phyloP scores from a whole-genome alignment of 208 protist species.

The Wallacemonas rigidus region DNA sequence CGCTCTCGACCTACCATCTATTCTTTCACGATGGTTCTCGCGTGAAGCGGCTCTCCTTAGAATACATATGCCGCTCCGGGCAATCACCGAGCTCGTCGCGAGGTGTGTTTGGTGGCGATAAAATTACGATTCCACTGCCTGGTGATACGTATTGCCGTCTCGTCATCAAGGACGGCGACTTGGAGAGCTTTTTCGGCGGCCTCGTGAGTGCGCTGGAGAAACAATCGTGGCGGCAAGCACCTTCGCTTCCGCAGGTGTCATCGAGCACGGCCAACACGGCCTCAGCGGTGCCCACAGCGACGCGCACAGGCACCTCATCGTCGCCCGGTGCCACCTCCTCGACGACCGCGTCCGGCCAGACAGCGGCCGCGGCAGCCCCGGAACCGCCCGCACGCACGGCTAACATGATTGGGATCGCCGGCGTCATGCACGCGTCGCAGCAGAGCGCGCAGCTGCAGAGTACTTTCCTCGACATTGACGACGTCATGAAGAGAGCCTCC shows the following conservation, averaged over 20 bases:
- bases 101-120: slow-evolving; percentile 56
- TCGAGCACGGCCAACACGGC: background rate
- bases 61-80: slow-evolving; percentile 36
- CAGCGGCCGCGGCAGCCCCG: background rate
- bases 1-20: slow-evolving; percentile 65
- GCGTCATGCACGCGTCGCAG: slow-evolving; percentile 60
- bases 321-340: background rate
- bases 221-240: slow-evolving; percentile 33
- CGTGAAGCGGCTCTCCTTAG: slow-evolving; percentile 52
- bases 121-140: slow-evolving; percentile 63
- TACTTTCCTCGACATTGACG: slow-evolving; percentile 77
- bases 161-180: slow-evolving; percentile 66
- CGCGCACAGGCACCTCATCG: background rate
- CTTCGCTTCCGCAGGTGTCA: background rate
- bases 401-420: slow-evolving; percentile 70
- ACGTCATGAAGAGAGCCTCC: slow-evolving; percentile 84
- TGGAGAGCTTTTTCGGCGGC: slow-evolving; percentile 44
- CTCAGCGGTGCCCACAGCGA: background rate
- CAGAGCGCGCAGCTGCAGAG: slow-evolving; percentile 52
- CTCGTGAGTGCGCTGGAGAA: slow-evolving; percentile 44
- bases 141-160: slow-evolving; percentile 42
- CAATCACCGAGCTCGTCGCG: slow-evolving; percentile 29
- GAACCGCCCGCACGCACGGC: slow-evolving; percentile 28
- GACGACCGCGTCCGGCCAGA: background rate
- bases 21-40: slow-evolving; percentile 47